Conservation (phyloP, 495 filamentous ascomycete genomes). For the Hypoxylon rickii region DNA sequence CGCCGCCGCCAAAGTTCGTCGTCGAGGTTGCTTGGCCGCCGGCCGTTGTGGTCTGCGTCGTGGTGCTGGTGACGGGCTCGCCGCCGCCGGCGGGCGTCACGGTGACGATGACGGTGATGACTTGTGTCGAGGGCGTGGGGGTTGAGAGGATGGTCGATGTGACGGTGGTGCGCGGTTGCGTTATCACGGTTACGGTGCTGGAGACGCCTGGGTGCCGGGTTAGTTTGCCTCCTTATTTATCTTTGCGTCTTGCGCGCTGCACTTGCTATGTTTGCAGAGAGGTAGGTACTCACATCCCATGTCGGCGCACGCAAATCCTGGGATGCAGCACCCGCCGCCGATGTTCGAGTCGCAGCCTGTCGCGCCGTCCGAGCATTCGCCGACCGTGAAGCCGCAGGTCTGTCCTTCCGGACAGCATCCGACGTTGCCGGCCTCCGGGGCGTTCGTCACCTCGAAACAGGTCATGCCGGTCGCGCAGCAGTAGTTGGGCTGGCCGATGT, state of each 20-base stretch:
- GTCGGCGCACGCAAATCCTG: slow-evolving; percentile 75
- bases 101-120: slow-evolving; percentile 44
- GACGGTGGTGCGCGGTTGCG: slow-evolving; percentile 51
- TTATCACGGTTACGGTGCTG: slow-evolving; percentile 48
- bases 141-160: slow-evolving; percentile 34
- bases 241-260: no score
- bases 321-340: slow-evolving; percentile 88
- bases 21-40: slow-evolving; percentile 21
- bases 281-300: slow-evolving; percentile 70
- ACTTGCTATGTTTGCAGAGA: neutral
- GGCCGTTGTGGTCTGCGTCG: slow-evolving; percentile 43
- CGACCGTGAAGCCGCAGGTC: slow-evolving; percentile 68
- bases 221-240: neutral
- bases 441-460: slow-evolving; percentile 61
- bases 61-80: slow-evolving; percentile 28
- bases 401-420: slow-evolving; percentile 82
- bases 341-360: slow-evolving; percentile 66
- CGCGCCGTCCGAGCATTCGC: slow-evolving; percentile 65
- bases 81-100: slow-evolving; percentile 37
- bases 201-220: slow-evolving; percentile 35
- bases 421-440: slow-evolving; percentile 76
- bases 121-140: slow-evolving; percentile 34
- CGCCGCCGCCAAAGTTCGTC: slow-evolving; percentile 37
- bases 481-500: slow-evolving; percentile 71
- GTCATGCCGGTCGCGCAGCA: slow-evolving; percentile 73